Evolutionary conservation across 106 monocot genomes (phyloP).

Genomic region (Dendrobium nobile): DNA sequence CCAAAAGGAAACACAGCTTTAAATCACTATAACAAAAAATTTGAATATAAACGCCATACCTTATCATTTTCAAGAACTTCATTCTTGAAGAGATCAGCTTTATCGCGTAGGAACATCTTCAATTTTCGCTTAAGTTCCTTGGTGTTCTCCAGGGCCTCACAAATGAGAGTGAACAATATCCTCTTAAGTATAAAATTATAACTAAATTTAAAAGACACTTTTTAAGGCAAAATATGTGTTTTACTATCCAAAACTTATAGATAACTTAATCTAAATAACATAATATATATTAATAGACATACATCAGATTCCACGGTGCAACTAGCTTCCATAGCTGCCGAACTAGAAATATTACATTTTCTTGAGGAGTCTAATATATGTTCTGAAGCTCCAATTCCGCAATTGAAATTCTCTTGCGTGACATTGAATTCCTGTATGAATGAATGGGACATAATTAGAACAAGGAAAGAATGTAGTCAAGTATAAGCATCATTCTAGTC

Average conservation of each 20-base stretch:
- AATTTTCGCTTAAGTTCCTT: slow-evolving; percentile 12
- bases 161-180: neutral
- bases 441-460: neutral
- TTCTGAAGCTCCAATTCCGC: neutral
- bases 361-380: neutral
- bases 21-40: neutral
- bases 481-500: neutral
- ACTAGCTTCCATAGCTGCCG: neutral
- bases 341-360: slow-evolving; percentile 2
- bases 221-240: neutral
- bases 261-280: neutral
- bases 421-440: neutral
- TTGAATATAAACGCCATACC: neutral
- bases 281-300: neutral
- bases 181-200: neutral
- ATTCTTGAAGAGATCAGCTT: slow-evolving; percentile 11
- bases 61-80: slow-evolving; percentile 8
- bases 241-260: neutral
- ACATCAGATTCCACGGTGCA: neutral
- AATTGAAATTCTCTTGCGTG: neutral
- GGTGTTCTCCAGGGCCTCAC: slow-evolving; percentile 9
- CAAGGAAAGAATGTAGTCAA: neutral
- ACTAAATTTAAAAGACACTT: neutral
- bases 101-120: slow-evolving; percentile 1
- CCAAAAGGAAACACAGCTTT: neutral